These are phyloP conservation scores for Blastobotrys malaysiensis DNA, from an alignment of 1,139 yeast genomes.

Conservation along the genomic window DNA sequence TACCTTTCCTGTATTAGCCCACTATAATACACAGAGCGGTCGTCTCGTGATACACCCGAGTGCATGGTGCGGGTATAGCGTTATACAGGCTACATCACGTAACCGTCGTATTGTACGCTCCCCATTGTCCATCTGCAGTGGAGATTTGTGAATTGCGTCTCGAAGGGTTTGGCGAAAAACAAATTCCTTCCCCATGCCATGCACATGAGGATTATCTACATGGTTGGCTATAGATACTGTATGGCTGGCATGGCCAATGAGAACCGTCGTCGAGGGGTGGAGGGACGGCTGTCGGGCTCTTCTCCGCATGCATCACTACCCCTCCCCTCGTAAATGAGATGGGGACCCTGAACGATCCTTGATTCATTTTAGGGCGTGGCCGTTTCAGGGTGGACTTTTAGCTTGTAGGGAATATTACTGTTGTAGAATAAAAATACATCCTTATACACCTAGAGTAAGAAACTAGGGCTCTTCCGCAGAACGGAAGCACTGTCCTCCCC, in stretches of 20 bases:
- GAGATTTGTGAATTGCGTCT: background rate
- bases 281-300: background rate
- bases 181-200: background rate
- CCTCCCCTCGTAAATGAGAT: background rate
- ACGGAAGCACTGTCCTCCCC: background rate
- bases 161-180: background rate
- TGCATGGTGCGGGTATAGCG: background rate
- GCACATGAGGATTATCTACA: background rate
- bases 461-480: background rate
- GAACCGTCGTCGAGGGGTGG: background rate
- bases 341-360: background rate
- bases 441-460: background rate
- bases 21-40: no score
- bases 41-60: background rate
- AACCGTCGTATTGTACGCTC: background rate
- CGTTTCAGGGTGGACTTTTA: no score
- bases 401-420: no score
- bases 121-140: background rate
- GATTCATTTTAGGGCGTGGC: background rate
- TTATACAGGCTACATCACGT: background rate
- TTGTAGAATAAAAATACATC: background rate
- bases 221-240: background rate
- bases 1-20: no score
- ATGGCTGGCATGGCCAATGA: background rate
- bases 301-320: background rate